These are phyloP conservation scores for Pisolithus microcarpus DNA, from an alignment of 768 basidiomycete species.

Conservation along the genomic window DNA sequence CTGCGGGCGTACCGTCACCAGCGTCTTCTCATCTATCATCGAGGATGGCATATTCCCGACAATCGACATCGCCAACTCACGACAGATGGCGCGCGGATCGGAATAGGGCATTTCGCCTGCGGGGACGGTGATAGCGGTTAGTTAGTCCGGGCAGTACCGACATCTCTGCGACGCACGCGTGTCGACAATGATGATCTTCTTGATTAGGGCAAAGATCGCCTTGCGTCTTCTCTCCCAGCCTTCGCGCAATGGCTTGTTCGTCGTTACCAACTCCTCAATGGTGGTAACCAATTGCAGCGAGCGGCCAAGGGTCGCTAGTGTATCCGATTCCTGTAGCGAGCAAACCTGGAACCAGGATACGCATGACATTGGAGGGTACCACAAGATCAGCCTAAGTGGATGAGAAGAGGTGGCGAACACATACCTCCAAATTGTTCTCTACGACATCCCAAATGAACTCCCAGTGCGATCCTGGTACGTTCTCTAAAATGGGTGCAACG, in stretches of 20 bases:
- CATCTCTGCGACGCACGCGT: conserved; percentile 36
- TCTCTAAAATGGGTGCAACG: conserved; percentile 83
- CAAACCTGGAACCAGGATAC: conserved; percentile 39
- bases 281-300: conserved; percentile 60
- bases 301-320: conserved; percentile 58
- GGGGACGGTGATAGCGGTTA: neutral
- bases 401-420: conserved; percentile 7
- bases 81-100: conserved; percentile 57
- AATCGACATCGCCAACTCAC: conserved; percentile 60
- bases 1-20: conserved; percentile 47
- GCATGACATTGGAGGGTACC: neutral
- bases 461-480: conserved; percentile 85
- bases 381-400: neutral
- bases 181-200: conserved; percentile 49
- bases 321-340: conserved; percentile 49
- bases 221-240: conserved; percentile 57
- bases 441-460: conserved; percentile 84
- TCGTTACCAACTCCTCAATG: conserved; percentile 60
- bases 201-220: conserved; percentile 48
- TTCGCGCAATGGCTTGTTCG: conserved; percentile 68
- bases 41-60: conserved; percentile 58
- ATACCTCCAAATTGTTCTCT: conserved; percentile 83
- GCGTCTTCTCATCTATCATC: conserved; percentile 54
- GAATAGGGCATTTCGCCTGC: conserved; percentile 29
- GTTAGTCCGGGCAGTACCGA: neutral